A percentile compares a stretch with the other conserved stretches of the same genome.
Evolutionary conservation across 805 yeast genomes (phyloP).

Genomic region (Candida namnaoensis): DNA sequence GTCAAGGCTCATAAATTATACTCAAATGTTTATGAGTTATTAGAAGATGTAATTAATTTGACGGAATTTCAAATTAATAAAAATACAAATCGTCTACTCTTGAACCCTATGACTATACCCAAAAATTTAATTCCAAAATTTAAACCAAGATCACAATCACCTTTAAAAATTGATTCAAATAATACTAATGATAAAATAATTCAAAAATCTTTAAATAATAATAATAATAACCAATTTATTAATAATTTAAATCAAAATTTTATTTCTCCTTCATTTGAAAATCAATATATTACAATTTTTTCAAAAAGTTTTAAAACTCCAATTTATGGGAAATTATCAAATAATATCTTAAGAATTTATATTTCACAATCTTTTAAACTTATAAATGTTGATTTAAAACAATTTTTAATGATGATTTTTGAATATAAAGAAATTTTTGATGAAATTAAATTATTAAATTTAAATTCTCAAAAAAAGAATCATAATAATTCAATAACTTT

Average conservation of each 20-base stretch:
- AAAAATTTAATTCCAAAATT: not conserved
- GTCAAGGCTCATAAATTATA: not conserved
- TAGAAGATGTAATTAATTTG: not conserved
- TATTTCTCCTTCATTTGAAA: not conserved
- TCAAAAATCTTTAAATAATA: constrained; percentile 1
- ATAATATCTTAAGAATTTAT: constrained; percentile 9
- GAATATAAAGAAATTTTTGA: constrained; percentile 15
- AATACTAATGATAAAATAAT: not conserved
- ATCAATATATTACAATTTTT: constrained; percentile 10
- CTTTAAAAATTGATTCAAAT: too few species aligned
- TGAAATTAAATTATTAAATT: too few species aligned
- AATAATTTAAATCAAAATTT: constrained; percentile 1
- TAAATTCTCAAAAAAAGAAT: too few species aligned
- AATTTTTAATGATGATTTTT: constrained; percentile 13
- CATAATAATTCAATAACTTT: constrained; percentile 1
- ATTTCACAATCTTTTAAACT: constrained; percentile 14
- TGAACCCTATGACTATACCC: not conserved
- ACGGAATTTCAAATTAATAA: not conserved
- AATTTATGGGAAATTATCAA: constrained; percentile 11
- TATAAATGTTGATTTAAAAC: constrained; percentile 13
- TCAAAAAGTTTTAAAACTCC: constrained; percentile 13
- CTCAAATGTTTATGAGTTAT: not conserved
- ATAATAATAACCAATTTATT: constrained; percentile 12
- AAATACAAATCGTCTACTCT: not conserved
- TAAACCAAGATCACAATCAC: too few species aligned